phyloP scores from a whole-genome alignment of 1,139 yeast species.

The Suzukiozyma palmioleophila region DNA sequence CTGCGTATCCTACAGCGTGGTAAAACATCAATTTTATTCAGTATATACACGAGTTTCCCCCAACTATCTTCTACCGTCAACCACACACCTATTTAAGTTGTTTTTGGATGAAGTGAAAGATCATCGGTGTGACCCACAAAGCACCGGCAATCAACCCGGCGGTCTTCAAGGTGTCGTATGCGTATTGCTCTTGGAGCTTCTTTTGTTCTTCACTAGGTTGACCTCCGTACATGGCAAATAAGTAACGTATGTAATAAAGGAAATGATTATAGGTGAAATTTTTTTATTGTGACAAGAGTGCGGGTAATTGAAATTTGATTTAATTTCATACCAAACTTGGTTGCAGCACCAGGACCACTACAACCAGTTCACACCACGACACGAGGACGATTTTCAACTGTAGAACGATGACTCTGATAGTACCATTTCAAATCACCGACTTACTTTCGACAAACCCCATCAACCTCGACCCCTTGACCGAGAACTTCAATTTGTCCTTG shows the following conservation, averaged over 20 bases:
- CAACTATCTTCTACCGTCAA: not conserved
- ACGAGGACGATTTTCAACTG: not conserved
- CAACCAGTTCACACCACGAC: too few relatives aligned
- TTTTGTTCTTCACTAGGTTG: conserved; percentile 76
- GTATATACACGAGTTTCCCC: not conserved
- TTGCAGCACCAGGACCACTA: too few relatives aligned
- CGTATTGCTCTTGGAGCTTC: conserved; percentile 65
- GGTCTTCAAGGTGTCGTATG: conserved; percentile 59
- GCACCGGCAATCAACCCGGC: conserved; percentile 74
- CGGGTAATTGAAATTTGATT: conserved; percentile 1
- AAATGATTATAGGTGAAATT: not conserved
- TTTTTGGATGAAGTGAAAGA: conserved; percentile 57
- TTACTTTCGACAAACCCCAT: conserved; percentile 67
- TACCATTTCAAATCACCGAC: conserved; percentile 85
- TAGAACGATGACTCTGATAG: conserved; percentile 65
- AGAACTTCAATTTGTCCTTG: conserved; percentile 80
- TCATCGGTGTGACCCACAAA: conserved; percentile 71
- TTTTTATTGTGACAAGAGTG: conserved; percentile 2
- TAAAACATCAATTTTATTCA: not conserved
- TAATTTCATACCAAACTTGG: not conserved
- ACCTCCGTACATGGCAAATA: conserved; percentile 65
- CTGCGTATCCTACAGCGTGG: too few relatives aligned
- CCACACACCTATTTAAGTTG: conserved; percentile 34
- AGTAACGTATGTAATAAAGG: not conserved
- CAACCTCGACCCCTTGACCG: conserved; percentile 85